Conservation (phyloP, 768 basidiomycete genomes). For the Collybiopsis luxurians region DNA sequence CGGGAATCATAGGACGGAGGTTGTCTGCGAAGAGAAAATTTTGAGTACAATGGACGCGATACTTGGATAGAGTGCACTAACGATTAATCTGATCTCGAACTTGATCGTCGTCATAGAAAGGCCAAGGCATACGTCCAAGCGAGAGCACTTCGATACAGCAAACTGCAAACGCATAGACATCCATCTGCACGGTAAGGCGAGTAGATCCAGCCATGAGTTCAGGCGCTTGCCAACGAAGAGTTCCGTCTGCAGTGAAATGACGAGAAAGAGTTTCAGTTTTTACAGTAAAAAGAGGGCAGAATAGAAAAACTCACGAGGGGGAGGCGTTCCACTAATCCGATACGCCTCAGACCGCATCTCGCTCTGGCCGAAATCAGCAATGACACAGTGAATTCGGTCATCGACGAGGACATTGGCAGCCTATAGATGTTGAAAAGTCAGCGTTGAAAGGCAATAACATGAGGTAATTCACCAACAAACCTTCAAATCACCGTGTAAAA, state of each 20-base stretch:
- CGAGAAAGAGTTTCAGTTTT: neutral
- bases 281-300: neutral
- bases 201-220: conserved; percentile 54
- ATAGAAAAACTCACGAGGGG: conserved; percentile 39
- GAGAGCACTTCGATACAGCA: conserved; percentile 61
- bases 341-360: conserved; percentile 75
- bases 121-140: conserved; percentile 63
- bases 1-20: conserved; percentile 48
- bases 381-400: conserved; percentile 61
- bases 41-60: no score
- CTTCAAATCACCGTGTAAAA: conserved; percentile 83
- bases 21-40: conserved; percentile 39
- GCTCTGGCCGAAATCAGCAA: conserved; percentile 83
- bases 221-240: conserved; percentile 70
- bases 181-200: conserved; percentile 49
- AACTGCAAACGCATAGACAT: conserved; percentile 71
- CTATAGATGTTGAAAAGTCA: conserved; percentile 23
- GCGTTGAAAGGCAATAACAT: neutral
- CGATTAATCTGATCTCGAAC: conserved; percentile 52
- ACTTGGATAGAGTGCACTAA: conserved; percentile 31
- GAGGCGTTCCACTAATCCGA: conserved; percentile 50
- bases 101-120: conserved; percentile 43
- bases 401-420: conserved; percentile 77
- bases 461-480: conserved; percentile 30
- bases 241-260: conserved; percentile 48